phyloP scores from a whole-genome alignment of 73 alveolate species.

The Breviolum minutum region DNA sequence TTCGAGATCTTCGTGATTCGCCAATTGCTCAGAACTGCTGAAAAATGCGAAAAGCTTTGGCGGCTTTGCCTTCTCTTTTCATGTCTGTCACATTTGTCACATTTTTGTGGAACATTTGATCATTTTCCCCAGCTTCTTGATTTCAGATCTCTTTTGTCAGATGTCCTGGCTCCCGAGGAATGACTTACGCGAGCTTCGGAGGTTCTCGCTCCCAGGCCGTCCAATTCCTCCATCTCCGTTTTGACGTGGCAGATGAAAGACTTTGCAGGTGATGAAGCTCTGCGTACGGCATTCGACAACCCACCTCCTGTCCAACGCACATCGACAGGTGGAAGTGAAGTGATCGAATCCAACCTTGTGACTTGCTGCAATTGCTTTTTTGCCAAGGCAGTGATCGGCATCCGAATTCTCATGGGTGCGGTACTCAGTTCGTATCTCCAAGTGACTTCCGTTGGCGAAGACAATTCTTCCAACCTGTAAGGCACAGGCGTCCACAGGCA shows the following conservation, averaged over 20 bases:
- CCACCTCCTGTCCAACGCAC: constrained; percentile 49
- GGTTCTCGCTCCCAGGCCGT: constrained; percentile 56
- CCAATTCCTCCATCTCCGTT: neutral
- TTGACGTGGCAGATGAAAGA: neutral
- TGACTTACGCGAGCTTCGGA: constrained; percentile 78
- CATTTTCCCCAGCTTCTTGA: neutral
- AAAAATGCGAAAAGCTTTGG: neutral
- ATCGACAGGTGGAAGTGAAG: constrained; percentile 1
- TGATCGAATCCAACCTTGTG: neutral
- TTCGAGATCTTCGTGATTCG: constrained; percentile 86
- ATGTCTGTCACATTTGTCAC: too few relatives aligned
- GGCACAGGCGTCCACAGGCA: constrained; percentile 44
- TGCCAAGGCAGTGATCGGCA: constrained; percentile 19
- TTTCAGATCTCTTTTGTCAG: neutral
- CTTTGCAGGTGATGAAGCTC: constrained; percentile 4
- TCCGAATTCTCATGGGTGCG: constrained; percentile 11
- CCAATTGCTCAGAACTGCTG: neutral
- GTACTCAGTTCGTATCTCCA: too few relatives aligned
- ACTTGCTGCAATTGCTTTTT: neutral
- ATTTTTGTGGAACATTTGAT: too few relatives aligned
- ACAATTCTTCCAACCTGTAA: neutral
- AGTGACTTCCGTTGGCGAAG: neutral
- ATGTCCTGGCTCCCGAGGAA: neutral
- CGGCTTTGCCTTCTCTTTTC: neutral
- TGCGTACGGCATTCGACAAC: neutral